Evolutionary conservation across 768 basidiomycete genomes (phyloP).

Genomic region (Leucosporidium scottii): DNA sequence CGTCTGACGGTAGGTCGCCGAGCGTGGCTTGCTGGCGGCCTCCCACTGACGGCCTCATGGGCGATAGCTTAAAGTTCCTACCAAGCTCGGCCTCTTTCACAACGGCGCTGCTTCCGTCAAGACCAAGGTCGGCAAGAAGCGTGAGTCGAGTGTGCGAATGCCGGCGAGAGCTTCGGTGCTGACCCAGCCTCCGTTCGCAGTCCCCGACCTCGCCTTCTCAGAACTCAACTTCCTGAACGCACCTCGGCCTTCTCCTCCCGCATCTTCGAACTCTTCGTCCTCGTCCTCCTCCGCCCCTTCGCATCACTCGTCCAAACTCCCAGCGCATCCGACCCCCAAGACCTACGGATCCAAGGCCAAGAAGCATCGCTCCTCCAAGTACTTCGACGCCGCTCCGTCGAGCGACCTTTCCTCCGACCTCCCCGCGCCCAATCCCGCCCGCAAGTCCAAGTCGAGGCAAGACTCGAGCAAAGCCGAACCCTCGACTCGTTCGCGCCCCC

Average conservation of each 20-base stretch:
- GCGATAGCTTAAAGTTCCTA: slow-evolving; percentile 15
- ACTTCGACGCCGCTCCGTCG: background rate
- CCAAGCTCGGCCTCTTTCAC: slow-evolving; percentile 27
- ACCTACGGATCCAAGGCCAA: background rate
- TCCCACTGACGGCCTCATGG: background rate
- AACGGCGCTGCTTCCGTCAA: slow-evolving; percentile 25
- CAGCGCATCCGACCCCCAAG: background rate
- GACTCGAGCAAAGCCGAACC: too few relatives aligned
- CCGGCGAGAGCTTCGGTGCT: too few relatives aligned
- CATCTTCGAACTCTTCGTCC: background rate
- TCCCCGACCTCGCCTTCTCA: slow-evolving; percentile 28
- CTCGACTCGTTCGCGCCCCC: background rate
- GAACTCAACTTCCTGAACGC: slow-evolving; percentile 26
- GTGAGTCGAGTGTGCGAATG: background rate
- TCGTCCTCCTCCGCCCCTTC: background rate
- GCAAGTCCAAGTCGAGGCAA: background rate
- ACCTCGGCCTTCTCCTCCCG: slow-evolving; percentile 2
- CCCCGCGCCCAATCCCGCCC: background rate
- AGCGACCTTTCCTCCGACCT: background rate
- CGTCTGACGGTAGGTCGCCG: slow-evolving; percentile 20
- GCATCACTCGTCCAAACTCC: background rate
- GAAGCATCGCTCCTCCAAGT: slow-evolving; percentile 1
- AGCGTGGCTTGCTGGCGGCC: too few relatives aligned
- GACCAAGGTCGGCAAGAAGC: slow-evolving; percentile 12
- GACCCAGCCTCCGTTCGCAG: background rate